phyloP scores from a whole-genome alignment of 1,139 yeast species.

The Zygoascus sp. region DNA sequence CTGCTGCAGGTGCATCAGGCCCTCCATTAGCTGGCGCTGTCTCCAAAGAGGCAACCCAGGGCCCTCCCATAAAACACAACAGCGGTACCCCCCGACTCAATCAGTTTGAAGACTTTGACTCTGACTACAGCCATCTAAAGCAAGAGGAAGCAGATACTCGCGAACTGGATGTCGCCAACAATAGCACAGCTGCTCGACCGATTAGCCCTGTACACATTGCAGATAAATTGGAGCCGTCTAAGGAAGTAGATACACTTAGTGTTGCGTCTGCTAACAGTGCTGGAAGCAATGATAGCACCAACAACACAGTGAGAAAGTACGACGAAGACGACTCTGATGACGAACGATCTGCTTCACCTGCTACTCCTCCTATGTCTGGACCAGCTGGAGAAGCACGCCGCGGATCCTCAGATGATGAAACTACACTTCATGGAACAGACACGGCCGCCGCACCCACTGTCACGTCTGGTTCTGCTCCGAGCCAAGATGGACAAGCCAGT shows the following conservation, averaged over 20 bases:
- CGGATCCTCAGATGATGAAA: neutral
- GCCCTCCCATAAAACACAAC: neutral
- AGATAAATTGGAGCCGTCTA: neutral
- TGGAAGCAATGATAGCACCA: neutral
- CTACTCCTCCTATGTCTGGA: neutral
- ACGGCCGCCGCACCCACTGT: too few relatives aligned
- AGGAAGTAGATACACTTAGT: neutral
- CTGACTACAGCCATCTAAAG: conserved; percentile 10
- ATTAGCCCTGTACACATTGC: too few relatives aligned
- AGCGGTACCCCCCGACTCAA: neutral
- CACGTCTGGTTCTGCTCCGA: too few relatives aligned
- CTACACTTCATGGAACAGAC: too few relatives aligned
- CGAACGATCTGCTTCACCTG: neutral
- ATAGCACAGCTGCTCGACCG: neutral
- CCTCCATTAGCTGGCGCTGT: neutral
- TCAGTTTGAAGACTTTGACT: conserved; percentile 16
- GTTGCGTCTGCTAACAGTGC: neutral
- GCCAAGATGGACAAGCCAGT: neutral
- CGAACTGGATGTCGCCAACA: conserved; percentile 2
- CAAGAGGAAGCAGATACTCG: conserved; percentile 6
- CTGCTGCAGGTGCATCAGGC: neutral
- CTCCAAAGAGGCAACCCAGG: neutral
- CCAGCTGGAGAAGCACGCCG: neutral
- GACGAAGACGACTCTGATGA: neutral
- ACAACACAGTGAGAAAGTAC: neutral